Conservation (phyloP, 495 filamentous ascomycete species). For the Aspergillus bridgeri region DNA sequence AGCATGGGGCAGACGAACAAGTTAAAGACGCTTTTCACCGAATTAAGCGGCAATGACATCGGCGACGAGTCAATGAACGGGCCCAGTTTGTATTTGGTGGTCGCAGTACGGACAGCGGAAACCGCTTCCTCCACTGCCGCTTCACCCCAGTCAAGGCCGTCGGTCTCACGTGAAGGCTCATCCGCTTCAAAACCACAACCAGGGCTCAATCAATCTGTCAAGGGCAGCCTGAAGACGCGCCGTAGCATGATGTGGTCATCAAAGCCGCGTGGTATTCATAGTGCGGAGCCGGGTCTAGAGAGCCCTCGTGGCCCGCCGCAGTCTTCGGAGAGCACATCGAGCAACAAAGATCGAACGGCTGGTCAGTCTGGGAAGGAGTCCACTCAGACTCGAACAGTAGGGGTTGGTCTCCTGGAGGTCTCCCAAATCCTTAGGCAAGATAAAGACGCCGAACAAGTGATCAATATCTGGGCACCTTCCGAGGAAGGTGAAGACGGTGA, state of each 20-base stretch:
- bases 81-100: conserved; percentile 75
- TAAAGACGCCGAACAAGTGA: conserved; percentile 68
- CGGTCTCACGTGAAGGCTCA: conserved; percentile 37
- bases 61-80: conserved; percentile 67
- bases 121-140: conserved; percentile 40
- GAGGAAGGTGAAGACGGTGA: conserved; percentile 54
- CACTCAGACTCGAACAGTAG: conserved; percentile 64
- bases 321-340: conserved; percentile 57
- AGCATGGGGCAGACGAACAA: conserved; percentile 54
- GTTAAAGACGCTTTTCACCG: conserved; percentile 82
- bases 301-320: conserved; percentile 43
- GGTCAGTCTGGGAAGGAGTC: conserved; percentile 41
- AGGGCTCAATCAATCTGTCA: conserved; percentile 28
- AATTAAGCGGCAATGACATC: conserved; percentile 77
- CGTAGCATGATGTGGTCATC: conserved; percentile 82
- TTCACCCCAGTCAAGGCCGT: conserved; percentile 25
- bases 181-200: conserved; percentile 28
- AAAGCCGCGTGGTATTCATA: conserved; percentile 31
- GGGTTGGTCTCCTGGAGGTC: conserved; percentile 77
- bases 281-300: conserved; percentile 37
- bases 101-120: conserved; percentile 68
- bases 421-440: conserved; percentile 73
- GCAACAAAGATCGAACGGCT: conserved; percentile 42
- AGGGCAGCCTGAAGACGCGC: conserved; percentile 51
- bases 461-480: conserved; percentile 75